These are phyloP conservation scores for Cyamopsis tetragonoloba DNA, from an alignment of 306 rosid genomes.

Conservation along the genomic window DNA sequence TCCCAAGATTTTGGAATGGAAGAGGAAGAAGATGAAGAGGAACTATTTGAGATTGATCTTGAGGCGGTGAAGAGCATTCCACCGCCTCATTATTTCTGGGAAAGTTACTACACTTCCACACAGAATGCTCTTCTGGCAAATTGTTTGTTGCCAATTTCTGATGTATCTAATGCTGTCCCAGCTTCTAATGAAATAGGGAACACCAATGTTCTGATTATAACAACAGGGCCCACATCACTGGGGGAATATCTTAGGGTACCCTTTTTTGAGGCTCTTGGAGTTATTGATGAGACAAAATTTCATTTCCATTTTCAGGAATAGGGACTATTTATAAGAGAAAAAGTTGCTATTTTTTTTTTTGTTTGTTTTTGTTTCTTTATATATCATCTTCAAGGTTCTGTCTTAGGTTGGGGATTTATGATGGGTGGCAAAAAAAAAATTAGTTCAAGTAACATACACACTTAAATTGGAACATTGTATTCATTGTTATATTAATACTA, in stretches of 20 bases:
- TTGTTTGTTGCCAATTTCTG: constrained; percentile 58
- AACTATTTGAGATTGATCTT: constrained; percentile 63
- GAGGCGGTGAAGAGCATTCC: constrained; percentile 43
- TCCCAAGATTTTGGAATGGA: constrained; percentile 30
- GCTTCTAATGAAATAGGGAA: constrained; percentile 26
- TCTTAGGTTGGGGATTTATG: too few relatives aligned
- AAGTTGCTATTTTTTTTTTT: neutral
- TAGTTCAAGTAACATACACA: too few relatives aligned
- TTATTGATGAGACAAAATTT: constrained; percentile 9
- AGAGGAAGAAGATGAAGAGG: constrained; percentile 69
- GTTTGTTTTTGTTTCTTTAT: neutral
- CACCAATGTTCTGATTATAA: constrained; percentile 17
- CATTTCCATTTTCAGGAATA: constrained; percentile 23
- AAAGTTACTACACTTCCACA: constrained; percentile 28
- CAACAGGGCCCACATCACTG: constrained; percentile 35
- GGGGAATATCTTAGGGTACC: constrained; percentile 51
- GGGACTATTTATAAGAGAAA: too few relatives aligned
- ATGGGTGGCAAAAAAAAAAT: too few relatives aligned
- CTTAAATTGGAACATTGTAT: too few relatives aligned
- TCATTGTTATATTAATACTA: too few relatives aligned
- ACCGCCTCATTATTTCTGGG: constrained; percentile 36
- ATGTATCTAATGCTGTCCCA: constrained; percentile 60
- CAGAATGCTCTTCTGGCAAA: constrained; percentile 66
- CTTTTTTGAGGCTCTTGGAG: constrained; percentile 29
- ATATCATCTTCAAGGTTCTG: too few relatives aligned